Base-by-base conservation (phyloP, 2,329 filamentous ascomycete species). In the Colletotrichum destructivum region DNA sequence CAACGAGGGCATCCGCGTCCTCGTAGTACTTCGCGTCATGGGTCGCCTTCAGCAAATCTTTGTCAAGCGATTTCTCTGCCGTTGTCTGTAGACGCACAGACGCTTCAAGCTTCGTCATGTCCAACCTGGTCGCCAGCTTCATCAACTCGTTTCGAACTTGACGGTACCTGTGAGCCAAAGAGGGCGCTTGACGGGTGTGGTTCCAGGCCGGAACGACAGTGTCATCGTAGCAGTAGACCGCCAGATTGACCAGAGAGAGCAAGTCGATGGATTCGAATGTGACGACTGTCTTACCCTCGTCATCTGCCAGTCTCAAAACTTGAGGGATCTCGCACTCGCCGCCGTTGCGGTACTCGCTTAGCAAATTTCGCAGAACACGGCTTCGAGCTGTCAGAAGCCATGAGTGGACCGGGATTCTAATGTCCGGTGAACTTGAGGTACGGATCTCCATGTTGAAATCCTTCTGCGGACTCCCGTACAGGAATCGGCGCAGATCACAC, bases 71-170 rank as follows among this genome's bases (percentile, higher is more conserved):
- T 60, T 83, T 87, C 69, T 89, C 85, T 0, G 93, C 89, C 46
- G 88, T 85, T 6, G 88, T 88, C 88, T 97, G 95, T 46, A 94
- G 84, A 59, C 94, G 91, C 0, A 93, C 93, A 21, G 94, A 92
- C 52, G 91, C 88, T 81, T 98, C 95, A 4, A 98, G 85, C 42
- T 88, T 89, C 18, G 83, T 81, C 80, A 98, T 87, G 16, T 92
- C 90, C 1, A 98, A 86, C 66, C 88, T 88, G 1, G 89, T 89
- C 12, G 94, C 92, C n/a, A 95, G 76, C 74, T 91, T 96, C 92
- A 98, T 96, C n/a, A 98, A 84, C 78, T 98, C 96, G 0, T 86
- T 88, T 23, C 96, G 91, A 21, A 97, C 88, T 77, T 95, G 91
- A 31, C 95, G 92, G 79, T 94, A 97, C 51, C 93, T 88, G 75